Evolutionary conservation across 2,329 filamentous ascomycete species (phyloP).

Genomic region (Verticillium longisporum): DNA sequence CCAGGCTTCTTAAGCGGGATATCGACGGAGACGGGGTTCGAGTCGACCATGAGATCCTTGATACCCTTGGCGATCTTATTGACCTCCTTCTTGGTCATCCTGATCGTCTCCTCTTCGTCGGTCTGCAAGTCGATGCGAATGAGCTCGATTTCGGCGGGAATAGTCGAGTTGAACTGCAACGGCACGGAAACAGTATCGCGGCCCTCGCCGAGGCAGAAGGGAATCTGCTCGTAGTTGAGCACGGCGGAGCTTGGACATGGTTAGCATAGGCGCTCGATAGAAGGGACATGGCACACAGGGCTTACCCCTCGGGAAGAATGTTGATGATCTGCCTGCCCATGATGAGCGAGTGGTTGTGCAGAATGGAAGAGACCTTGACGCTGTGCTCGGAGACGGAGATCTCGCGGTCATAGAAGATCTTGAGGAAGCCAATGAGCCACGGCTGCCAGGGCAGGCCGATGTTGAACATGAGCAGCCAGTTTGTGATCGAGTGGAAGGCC

Average conservation of each 20-base stretch:
- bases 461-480: conserved; percentile 89
- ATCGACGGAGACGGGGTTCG: conserved; percentile 53
- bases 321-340: conserved; percentile 96
- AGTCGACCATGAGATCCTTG: conserved; percentile 59
- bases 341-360: conserved; percentile 90
- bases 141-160: conserved; percentile 84
- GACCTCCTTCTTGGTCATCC: conserved; percentile 66
- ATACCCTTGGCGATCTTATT: conserved; percentile 65
- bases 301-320: conserved; percentile 86
- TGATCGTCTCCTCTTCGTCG: conserved; percentile 71
- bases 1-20: conserved; percentile 80
- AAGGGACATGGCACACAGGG: too few relatives aligned
- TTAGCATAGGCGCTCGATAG: conserved; percentile 23
- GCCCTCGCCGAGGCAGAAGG: conserved; percentile 71
- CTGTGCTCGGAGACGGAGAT: conserved; percentile 87
- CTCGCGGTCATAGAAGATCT: conserved; percentile 86
- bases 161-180: conserved; percentile 89
- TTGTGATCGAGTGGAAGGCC: conserved; percentile 61
- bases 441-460: conserved; percentile 71
- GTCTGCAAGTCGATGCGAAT: conserved; percentile 79
- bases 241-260: conserved; percentile 61
- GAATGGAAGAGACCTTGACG: conserved; percentile 79
- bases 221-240: conserved; percentile 72
- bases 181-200: conserved; percentile 62
- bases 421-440: conserved; percentile 66